These are phyloP conservation scores for Medicago truncatula DNA, from an alignment of 306 rosid genomes.

Conservation along the genomic window DNA sequence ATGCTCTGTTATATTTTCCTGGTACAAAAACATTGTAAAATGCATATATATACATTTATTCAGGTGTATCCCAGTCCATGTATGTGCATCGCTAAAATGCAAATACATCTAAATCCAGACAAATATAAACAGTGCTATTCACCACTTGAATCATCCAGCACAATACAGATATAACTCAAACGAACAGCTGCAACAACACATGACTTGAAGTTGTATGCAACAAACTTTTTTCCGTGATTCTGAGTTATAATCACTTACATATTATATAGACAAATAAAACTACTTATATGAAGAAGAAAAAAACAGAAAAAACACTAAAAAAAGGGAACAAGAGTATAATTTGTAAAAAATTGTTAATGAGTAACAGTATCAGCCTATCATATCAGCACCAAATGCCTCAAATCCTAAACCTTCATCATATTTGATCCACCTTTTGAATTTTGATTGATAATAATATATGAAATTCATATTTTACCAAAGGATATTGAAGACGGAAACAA, in stretches of 20 bases:
- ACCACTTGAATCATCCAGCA: conserved; percentile 4
- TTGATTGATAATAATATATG: not conserved
- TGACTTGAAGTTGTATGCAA: not conserved
- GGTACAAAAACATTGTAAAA: not conserved
- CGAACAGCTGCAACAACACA: not conserved
- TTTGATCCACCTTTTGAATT: not conserved
- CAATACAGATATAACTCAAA: not conserved
- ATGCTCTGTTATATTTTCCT: not conserved
- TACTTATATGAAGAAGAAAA: not conserved
- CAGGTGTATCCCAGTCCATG: not conserved
- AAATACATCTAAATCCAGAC: not conserved
- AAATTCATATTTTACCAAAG: conserved; percentile 10
- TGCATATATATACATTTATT: not conserved
- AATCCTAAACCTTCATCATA: not conserved
- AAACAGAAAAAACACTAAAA: not conserved
- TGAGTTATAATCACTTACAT: not conserved
- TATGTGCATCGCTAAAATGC: not conserved
- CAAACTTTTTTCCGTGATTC: not conserved
- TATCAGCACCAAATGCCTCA: not conserved
- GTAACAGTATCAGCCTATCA: not conserved
- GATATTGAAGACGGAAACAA: not conserved
- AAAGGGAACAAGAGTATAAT: not conserved
- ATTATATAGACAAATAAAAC: not conserved
- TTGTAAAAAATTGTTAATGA: not conserved
- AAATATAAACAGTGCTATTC: not conserved